A percentile compares a stretch with the other conserved stretches of the same genome.
phyloP scores from a whole-genome alignment of 1,139 yeast genomes.

The Blastobotrys serpentis region DNA sequence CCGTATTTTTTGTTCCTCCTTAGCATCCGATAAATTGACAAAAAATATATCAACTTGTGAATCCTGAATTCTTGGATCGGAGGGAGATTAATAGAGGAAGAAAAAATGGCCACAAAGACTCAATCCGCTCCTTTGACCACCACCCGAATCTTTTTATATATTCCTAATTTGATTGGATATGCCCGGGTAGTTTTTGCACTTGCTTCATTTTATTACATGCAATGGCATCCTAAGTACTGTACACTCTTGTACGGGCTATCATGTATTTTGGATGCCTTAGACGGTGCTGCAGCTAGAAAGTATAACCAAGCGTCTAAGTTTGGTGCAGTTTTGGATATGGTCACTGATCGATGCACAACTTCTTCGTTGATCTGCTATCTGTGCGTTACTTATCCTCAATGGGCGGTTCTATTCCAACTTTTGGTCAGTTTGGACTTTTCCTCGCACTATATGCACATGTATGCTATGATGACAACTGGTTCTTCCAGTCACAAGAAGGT shows the following conservation, averaged over 20 bases:
- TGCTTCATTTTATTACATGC: slow-evolving; percentile 78
- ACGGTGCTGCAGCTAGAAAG: slow-evolving; percentile 92
- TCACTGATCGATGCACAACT: slow-evolving; percentile 96
- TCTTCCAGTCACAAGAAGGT: slow-evolving; percentile 82
- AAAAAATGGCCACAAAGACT: not conserved
- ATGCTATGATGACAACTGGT: slow-evolving; percentile 83
- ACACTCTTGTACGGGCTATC: slow-evolving; percentile 78
- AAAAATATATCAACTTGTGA: not conserved
- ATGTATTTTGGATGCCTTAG: slow-evolving; percentile 92
- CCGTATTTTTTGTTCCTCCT: not conserved
- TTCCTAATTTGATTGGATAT: slow-evolving; percentile 92
- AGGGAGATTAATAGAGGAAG: not conserved
- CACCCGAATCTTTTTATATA: slow-evolving; percentile 63
- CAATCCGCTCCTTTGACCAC: slow-evolving; percentile 34
- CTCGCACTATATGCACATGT: slow-evolving; percentile 98
- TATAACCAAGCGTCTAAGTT: slow-evolving; percentile 86
- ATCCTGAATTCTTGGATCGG: not conserved
- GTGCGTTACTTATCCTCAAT: slow-evolving; percentile 72
- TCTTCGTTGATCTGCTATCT: slow-evolving; percentile 84
- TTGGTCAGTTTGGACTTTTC: slow-evolving; percentile 87
- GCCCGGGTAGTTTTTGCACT: slow-evolving; percentile 78
- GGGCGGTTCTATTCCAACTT: slow-evolving; percentile 73
- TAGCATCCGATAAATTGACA: not conserved
- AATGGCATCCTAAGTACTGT: slow-evolving; percentile 75
- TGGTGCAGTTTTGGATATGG: slow-evolving; percentile 98